Evolutionary conservation across 768 basidiomycete species (phyloP), one percentile per base, ranked within the genome.

Genomic region (Termitomyces sp.): DNA sequence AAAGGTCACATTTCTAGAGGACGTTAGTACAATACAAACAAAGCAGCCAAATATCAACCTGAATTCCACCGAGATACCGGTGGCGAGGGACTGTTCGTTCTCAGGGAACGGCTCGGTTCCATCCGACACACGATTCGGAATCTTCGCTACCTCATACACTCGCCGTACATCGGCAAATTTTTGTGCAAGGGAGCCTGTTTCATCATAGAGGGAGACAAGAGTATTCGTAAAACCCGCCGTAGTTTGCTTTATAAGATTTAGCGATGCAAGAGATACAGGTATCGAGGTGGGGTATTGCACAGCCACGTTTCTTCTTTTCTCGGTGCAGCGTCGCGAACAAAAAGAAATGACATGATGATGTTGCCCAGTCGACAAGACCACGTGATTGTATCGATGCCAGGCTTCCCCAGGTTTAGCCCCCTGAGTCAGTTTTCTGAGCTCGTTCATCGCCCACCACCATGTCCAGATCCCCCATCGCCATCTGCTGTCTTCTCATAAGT

Each of bases 1-100:
- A 72, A 91, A 92, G 4, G 82, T 86, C 3, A 93, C 91, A 59
- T 88, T 79, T 66, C 87, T 87, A 44, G 62, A 71, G 8, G 12
- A 16, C 14, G 36, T 32, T 32, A 14, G 32, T 9, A 30, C 38
- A 51, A 33, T 32, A 28, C 18, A 5, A 33, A 43, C 9, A 23
- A 49, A 36, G 18, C 6, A 40, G 14, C 32, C 12, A 36, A 47
- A 20, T 8, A 35, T 32, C 41, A 47, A 79, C 84, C 77, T 80
- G 67, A 87, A 88, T 66, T 87, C 84, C 1, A 88, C 62, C 5
- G 81, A 74, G 14, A 86, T 74, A 3, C 88, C 88, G 23, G 72
- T 56, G n/a, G 69, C 67, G 12, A 82, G 68, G 30, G 71, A 61
- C 61, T 74, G 73, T 41, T 77, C 72, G 60, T 83, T 70, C 64